These are phyloP conservation scores for Apostasia ramifera DNA, from an alignment of 106 monocot genomes.

Conservation along the genomic window DNA sequence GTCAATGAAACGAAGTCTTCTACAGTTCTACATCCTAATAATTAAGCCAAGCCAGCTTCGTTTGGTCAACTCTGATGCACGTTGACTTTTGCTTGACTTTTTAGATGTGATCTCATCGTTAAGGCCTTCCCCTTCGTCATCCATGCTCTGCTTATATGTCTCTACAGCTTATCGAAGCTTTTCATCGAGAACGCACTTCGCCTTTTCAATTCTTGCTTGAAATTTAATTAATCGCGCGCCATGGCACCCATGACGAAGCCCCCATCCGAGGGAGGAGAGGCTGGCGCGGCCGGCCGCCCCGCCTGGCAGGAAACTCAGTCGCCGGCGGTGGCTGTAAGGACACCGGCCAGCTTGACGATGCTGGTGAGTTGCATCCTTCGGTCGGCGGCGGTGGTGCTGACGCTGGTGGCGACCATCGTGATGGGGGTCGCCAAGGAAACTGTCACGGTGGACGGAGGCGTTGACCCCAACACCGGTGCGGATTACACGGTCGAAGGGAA, in stretches of 20 bases:
- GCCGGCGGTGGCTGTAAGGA: not conserved
- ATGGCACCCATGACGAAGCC: not conserved
- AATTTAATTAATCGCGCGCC: not conserved
- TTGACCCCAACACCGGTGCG: not conserved
- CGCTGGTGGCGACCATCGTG: slow-evolving; percentile 4
- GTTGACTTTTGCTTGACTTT: no score
- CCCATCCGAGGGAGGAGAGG: not conserved
- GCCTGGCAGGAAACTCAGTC: not conserved
- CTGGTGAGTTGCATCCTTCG: slow-evolving; percentile 1
- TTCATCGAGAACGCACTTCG: no score
- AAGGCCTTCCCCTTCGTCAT: no score
- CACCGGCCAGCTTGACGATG: not conserved
- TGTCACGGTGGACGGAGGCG: not conserved
- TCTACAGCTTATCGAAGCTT: no score
- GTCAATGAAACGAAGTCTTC: no score
- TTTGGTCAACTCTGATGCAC: no score
- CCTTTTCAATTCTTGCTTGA: no score
- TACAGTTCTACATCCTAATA: no score
- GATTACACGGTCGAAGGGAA: slow-evolving; percentile 1
- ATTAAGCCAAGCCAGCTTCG: no score
- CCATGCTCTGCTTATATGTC: no score
- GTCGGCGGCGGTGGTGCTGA: not conserved
- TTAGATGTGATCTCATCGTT: no score
- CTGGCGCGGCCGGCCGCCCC: not conserved
- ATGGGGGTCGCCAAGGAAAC: slow-evolving; percentile 15